Evolutionary conservation across 2,329 filamentous ascomycete genomes (phyloP), one percentile per base, ranked within the genome.

Genomic region (Monilinia aucupariae): DNA sequence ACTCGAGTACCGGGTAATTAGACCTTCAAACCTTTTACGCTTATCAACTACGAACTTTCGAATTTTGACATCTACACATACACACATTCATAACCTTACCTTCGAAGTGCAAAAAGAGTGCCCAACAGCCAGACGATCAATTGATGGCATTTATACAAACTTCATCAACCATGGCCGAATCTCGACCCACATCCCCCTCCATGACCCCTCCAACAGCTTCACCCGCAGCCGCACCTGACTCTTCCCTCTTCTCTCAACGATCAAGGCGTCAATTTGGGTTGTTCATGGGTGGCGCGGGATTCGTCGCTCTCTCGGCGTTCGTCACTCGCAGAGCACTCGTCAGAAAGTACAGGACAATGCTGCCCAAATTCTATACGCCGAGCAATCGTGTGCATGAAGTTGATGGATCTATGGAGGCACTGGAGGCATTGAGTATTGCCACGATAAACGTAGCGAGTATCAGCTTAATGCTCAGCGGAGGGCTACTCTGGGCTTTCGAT

Each of bases 401-500:
- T 34, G 88, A 87, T 71, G 86, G 86, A 9, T 81, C 85, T 1
- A 74, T 89, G 47, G 87, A 97, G 67, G 93, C 93, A 0, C 77
- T 89, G 41, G 89, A 96, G 75, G 93, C 93, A 0, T 79, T 99
- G 27, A 89, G 87, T 55, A 79, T 97, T 43, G 94, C 93, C 0
- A 96, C 92, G 0, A 81, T 97, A 69, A 96, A 96, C 70, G 90
- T 94, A 15, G 72, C 86, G 39, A 89, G 87, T 69, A 83, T 94
- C 56, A 87, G 82, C 0, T 85, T 96, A 74, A 85, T 96, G 81
- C 76, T 82, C 10, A 81, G 84, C 0, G 94, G 93, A 4, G 91
- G 88, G 0, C 75, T 87, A 13, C 79, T 90, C 66, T 96, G 88
- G 81, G 86, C 85, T 0, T 84, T 94, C 65, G 89, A 97, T 74